A percentile compares a stretch with the other conserved stretches of the same genome.
Evolutionary conservation across 2,329 filamentous ascomycete species (phyloP).

Genomic region (Dissoconium aciculare): DNA sequence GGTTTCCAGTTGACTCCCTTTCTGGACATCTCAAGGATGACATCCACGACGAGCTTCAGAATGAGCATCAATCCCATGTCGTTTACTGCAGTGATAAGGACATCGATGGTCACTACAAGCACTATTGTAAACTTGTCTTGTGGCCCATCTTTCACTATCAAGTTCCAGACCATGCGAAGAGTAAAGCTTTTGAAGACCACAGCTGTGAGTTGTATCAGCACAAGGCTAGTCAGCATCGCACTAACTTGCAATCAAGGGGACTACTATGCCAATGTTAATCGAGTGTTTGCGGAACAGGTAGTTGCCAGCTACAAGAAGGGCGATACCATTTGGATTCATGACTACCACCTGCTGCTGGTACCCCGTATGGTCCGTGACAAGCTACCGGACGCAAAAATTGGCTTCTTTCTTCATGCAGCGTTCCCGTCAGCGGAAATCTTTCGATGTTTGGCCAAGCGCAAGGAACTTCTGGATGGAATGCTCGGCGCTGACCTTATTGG

Average conservation of each 20-base stretch:
- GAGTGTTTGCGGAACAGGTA: slow-evolving; percentile 82
- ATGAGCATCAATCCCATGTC: slow-evolving; percentile 59
- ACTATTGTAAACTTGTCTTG: slow-evolving; percentile 94
- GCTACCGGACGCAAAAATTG: slow-evolving; percentile 84
- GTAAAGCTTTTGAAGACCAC: slow-evolving; percentile 93
- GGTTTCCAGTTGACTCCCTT: slow-evolving; percentile 61
- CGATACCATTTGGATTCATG: slow-evolving; percentile 87
- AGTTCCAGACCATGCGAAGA: slow-evolving; percentile 93
- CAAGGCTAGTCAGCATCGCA: too few species aligned
- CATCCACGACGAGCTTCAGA: slow-evolving; percentile 67
- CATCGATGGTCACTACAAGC: slow-evolving; percentile 84
- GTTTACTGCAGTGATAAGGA: slow-evolving; percentile 84
- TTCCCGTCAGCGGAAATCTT: slow-evolving; percentile 96
- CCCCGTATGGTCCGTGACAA: slow-evolving; percentile 81
- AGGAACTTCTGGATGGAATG: slow-evolving; percentile 79
- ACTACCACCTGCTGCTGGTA: slow-evolving; percentile 84
- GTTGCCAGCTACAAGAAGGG: slow-evolving; percentile 85
- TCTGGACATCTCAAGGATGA: slow-evolving; percentile 62
- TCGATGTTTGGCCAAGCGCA: slow-evolving; percentile 73
- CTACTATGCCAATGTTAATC: slow-evolving; percentile 72
- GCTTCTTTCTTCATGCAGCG: slow-evolving; percentile 87
- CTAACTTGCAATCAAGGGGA: slow-evolving; percentile 40
- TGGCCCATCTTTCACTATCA: slow-evolving; percentile 99
- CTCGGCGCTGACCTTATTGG: slow-evolving; percentile 83
- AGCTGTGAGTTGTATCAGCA: slow-evolving; percentile 56